These are phyloP conservation scores for Penicillium sp. DNA, from an alignment of 2,329 filamentous ascomycete genomes.

Conservation along the genomic window DNA sequence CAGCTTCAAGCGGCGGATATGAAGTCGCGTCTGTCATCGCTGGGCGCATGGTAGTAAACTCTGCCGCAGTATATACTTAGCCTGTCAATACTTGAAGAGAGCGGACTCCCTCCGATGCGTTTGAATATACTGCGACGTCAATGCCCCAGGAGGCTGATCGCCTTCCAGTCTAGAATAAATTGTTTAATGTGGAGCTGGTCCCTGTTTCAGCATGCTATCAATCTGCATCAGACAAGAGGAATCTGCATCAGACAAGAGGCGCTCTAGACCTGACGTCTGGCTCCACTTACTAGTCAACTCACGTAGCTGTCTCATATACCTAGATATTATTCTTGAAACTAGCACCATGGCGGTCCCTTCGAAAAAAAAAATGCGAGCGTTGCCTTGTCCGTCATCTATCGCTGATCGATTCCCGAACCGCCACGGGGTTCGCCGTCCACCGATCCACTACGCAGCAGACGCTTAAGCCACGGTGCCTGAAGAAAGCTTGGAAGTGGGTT, in stretches of 20 bases:
- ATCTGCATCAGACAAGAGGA: conserved; percentile 5
- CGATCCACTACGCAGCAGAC: neutral
- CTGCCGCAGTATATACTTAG: neutral
- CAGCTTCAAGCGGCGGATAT: conserved; percentile 35
- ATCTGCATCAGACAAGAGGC: conserved; percentile 4
- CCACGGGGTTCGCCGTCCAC: conserved; percentile 12
- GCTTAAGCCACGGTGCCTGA: conserved; percentile 14
- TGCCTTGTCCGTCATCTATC: neutral
- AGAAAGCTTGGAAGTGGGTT: conserved; percentile 3
- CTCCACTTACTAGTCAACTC: neutral
- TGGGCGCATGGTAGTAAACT: conserved; percentile 31
- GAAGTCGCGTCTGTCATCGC: conserved; percentile 24
- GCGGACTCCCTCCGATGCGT: neutral
- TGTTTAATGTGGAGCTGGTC: neutral
- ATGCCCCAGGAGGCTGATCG: neutral
- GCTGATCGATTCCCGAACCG: conserved; percentile 23
- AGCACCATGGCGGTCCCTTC: neutral
- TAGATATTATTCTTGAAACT: neutral
- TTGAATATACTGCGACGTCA: neutral
- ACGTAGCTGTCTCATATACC: neutral
- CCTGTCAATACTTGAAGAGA: neutral
- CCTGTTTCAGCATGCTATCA: conserved; percentile 12
- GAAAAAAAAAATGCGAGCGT: neutral
- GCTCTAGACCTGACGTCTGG: neutral
- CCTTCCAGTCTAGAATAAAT: neutral